Base-by-base conservation (phyloP, 2,329 filamentous ascomycete genomes). In the Sordariomycetes sp. region DNA sequence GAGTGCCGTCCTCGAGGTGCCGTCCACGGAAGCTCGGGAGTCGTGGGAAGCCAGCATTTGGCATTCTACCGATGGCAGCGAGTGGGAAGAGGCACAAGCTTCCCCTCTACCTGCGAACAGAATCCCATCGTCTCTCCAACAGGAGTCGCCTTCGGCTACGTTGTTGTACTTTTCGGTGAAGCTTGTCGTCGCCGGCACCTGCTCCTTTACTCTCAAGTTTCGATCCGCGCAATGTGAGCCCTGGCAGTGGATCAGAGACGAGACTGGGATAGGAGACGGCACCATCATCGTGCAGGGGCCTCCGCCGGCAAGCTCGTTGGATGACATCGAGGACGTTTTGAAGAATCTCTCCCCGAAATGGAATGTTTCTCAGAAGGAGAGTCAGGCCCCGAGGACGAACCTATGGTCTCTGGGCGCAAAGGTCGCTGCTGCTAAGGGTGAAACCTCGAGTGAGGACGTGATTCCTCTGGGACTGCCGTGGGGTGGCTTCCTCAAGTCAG, bases 1-100 rank as follows among this genome's bases (percentile, higher is more conserved):
- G 62, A 84, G 80, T 0, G 84, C 87, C 7, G 69, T 91, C 13
- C 75, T 95, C 35, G 84, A 91, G 62, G 80, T 85, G 50, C 80
- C 81, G 48, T 69, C 68, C 24, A 74, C 73, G 39, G 77, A 78
- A 53, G 74, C 75, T 8, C 71, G 79, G 17, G 73, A 81, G 60
- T 64, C 75, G 22, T 94, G 88, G 85, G 79, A 94, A 63, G 80
- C 90, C 35, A 80, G 81, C 17, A 70, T 95, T 8, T 95, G 90
- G 89, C 82, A 89, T 58, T 77, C 76, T 3, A 61, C 64, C 61
- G 84, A 86, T 62, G 78, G 80, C 55, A 67, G 72, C 28, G 74
- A 75, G 62, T 75, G 78, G 82, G 60, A 70, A 69, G 72, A 91
- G 75, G 79, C 53, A 20, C 22, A 13, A 15, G 51, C 39, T 17